Percentiles rank a stretch among this genome's conserved stretches.
These are phyloP conservation scores for Populus nigra DNA, from an alignment of 345 rosid genomes.

Conservation along the genomic window DNA sequence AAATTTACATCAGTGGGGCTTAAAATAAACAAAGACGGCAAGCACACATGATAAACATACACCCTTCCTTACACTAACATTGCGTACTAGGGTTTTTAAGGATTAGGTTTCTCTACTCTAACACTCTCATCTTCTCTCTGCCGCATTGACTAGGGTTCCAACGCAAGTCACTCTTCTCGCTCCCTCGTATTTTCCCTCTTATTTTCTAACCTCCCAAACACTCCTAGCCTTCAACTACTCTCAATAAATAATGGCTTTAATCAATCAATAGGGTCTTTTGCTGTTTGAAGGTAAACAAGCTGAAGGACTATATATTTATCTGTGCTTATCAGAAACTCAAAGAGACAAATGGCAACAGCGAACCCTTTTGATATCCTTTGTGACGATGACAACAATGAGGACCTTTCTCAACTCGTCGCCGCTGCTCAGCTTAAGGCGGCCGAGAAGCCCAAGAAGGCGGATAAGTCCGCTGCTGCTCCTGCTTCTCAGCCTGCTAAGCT, in stretches of 20 bases:
- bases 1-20: too few relatives aligned
- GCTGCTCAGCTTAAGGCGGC: constrained; percentile 45
- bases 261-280: constrained; percentile 29
- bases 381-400: constrained; percentile 71
- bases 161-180: neutral
- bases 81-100: constrained; percentile 41
- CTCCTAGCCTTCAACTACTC: neutral
- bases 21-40: neutral
- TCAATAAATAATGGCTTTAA: constrained; percentile 34
- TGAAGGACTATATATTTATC: neutral
- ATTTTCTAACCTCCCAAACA: constrained; percentile 13
- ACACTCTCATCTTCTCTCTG: constrained; percentile 19
- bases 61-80: constrained; percentile 14
- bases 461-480: constrained; percentile 24
- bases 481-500: constrained; percentile 60
- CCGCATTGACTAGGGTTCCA: constrained; percentile 55
- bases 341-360: constrained; percentile 64
- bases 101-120: constrained; percentile 22
- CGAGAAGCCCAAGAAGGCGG: constrained; percentile 37
- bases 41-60: constrained; percentile 7
- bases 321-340: neutral
- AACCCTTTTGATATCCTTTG: constrained; percentile 90
- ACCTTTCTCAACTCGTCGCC: constrained; percentile 58
- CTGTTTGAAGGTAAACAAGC: constrained; percentile 8
- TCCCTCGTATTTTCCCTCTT: neutral